phyloP scores from a whole-genome alignment of 345 rosid genomes.

The Populus nigra region DNA sequence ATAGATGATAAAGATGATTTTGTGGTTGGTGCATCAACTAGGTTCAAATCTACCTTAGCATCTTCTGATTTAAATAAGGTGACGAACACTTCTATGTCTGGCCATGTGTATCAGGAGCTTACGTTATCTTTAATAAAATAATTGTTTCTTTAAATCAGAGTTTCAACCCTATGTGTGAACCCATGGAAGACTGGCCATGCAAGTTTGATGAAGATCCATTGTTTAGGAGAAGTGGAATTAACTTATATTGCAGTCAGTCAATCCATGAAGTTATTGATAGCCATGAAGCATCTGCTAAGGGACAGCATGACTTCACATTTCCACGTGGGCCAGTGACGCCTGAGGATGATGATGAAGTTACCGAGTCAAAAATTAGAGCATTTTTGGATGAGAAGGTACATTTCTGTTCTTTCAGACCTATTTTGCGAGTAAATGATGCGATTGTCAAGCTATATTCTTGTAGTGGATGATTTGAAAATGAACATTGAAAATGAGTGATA shows the following conservation, averaged over 20 bases:
- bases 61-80: conserved; percentile 73
- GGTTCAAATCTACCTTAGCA: conserved; percentile 43
- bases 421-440: conserved; percentile 12
- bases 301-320: conserved; percentile 47
- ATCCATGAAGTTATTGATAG: conserved; percentile 26
- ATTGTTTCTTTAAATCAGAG: conserved; percentile 50
- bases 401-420: neutral
- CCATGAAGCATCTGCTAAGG: conserved; percentile 34
- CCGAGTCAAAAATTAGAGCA: conserved; percentile 32
- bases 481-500: neutral
- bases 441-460: neutral
- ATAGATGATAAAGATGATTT: conserved; percentile 70
- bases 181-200: conserved; percentile 73
- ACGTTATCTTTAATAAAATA: neutral
- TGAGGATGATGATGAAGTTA: conserved; percentile 37
- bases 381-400: conserved; percentile 41
- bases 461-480: neutral
- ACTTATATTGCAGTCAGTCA: conserved; percentile 37
- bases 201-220: conserved; percentile 52
- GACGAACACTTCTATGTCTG: conserved; percentile 18
- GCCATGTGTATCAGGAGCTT: conserved; percentile 3
- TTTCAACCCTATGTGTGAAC: conserved; percentile 80
- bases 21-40: conserved; percentile 42
- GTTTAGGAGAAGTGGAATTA: conserved; percentile 34
- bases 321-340: conserved; percentile 32